phyloP scores from a whole-genome alignment of 805 yeast genomes.

The Yarrowia bubula region DNA sequence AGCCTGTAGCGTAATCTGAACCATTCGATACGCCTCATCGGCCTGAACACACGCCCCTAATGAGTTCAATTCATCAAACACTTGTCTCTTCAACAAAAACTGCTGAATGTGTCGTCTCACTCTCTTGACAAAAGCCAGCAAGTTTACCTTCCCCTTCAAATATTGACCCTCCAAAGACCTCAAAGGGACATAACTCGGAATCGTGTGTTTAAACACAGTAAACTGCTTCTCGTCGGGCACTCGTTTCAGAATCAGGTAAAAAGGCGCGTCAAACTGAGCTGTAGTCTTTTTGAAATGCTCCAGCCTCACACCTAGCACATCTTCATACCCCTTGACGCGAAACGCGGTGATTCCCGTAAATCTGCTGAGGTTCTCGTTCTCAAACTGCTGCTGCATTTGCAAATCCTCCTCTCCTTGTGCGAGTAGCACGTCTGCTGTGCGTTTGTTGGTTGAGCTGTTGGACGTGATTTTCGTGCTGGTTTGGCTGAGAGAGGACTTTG shows the following conservation, averaged over 20 bases:
- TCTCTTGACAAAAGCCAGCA: neutral
- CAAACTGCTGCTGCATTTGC: conserved; percentile 1
- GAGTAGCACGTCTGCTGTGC: neutral
- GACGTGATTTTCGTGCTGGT: neutral
- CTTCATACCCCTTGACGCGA: neutral
- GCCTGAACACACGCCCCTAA: neutral
- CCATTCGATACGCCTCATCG: conserved; percentile 12
- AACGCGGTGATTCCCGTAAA: conserved; percentile 21
- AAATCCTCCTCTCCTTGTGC: neutral
- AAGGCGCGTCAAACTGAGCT: neutral
- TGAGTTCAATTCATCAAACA: neutral
- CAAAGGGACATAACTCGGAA: conserved; percentile 1
- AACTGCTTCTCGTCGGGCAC: neutral
- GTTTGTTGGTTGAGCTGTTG: neutral
- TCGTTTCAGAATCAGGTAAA: conserved; percentile 8
- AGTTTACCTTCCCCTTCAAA: neutral
- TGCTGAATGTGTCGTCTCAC: neutral
- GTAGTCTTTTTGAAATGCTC: neutral
- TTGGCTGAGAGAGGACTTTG: neutral
- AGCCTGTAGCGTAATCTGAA: neutral
- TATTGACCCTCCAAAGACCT: neutral
- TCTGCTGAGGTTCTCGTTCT: conserved; percentile 5
- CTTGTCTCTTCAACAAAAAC: neutral
- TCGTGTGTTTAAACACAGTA: conserved; percentile 5
- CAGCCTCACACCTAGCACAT: conserved; percentile 3